A percentile compares a stretch with the other conserved stretches of the same genome.
These are phyloP conservation scores for Microascus cirrosus DNA, from an alignment of 2,329 filamentous ascomycete genomes.

Conservation along the genomic window DNA sequence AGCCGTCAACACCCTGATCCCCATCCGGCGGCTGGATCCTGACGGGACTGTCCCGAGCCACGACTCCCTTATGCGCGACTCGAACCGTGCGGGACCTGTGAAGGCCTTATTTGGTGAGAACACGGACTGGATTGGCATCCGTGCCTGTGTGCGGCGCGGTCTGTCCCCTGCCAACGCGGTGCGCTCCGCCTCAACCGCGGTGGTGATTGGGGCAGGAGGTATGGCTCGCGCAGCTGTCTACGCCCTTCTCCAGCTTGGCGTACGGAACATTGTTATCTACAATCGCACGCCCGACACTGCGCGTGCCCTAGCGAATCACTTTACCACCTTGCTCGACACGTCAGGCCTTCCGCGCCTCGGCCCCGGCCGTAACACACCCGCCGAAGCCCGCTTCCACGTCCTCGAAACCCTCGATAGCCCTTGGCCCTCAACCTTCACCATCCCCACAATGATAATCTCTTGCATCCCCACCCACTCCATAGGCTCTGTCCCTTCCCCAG, in stretches of 20 bases:
- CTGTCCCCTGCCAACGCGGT: conserved; percentile 62
- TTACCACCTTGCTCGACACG: conserved; percentile 42
- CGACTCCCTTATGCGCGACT: conserved; percentile 10
- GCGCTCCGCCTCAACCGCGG: conserved; percentile 39
- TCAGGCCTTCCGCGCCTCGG: conserved; percentile 30
- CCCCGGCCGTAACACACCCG: conserved; percentile 17
- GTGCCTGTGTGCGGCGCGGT: conserved; percentile 60
- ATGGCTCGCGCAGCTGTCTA: conserved; percentile 74
- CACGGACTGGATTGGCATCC: conserved; percentile 72
- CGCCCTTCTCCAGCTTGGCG: conserved; percentile 66
- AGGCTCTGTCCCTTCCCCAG: conserved; percentile 50
- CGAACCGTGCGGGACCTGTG: conserved; percentile 54
- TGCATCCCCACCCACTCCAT: conserved; percentile 64
- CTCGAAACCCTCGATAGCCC: conserved; percentile 44
- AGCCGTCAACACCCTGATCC: conserved; percentile 66
- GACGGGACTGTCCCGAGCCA: conserved; percentile 45
- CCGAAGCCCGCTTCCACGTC: conserved; percentile 38
- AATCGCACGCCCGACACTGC: conserved; percentile 62
- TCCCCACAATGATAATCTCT: conserved; percentile 64
- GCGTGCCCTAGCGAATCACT: conserved; percentile 56
- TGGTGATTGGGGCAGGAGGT: conserved; percentile 57
- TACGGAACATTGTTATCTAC: conserved; percentile 63
- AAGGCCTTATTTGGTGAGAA: conserved; percentile 67
- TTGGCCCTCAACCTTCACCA: conserved; percentile 53
- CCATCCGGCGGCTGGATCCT: conserved; percentile 48